Evolutionary conservation across 129 eudicot species (phyloP).

Genomic region (Flaveria ramosissima): DNA sequence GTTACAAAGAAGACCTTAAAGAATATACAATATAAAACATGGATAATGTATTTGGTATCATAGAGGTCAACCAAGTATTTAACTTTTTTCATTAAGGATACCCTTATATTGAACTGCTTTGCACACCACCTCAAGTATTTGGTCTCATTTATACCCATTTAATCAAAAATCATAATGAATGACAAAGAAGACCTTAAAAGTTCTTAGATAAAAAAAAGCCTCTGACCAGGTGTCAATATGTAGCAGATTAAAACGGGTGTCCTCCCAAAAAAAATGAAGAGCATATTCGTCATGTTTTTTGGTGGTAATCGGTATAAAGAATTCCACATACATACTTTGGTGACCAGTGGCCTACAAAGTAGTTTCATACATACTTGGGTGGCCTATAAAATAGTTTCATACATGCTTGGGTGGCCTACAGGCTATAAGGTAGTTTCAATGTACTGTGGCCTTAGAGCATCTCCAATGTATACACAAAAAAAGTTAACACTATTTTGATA

Average conservation of each 20-base stretch:
- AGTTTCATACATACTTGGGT: too few relatives aligned
- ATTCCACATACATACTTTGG: not conserved
- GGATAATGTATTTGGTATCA: not conserved
- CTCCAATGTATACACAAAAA: not conserved
- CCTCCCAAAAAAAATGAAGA: not conserved
- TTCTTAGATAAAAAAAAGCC: not conserved
- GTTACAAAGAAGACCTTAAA: constrained; percentile 6
- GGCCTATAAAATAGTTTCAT: not conserved
- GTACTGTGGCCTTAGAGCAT: not conserved
- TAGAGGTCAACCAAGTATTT: not conserved
- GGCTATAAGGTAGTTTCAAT: too few relatives aligned
- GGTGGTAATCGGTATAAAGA: not conserved
- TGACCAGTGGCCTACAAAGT: not conserved
- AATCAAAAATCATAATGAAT: not conserved
- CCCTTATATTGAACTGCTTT: not conserved
- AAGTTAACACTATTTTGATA: not conserved
- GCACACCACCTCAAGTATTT: not conserved
- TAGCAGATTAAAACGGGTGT: not conserved
- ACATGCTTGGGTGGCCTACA: not conserved
- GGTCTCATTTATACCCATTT: not conserved
- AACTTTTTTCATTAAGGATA: not conserved
- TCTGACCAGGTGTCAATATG: not conserved
- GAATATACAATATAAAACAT: not conserved
- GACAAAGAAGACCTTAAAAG: not conserved
- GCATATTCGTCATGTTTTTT: not conserved